phyloP scores from a whole-genome alignment of 176 grass and related monocot species.

The Hordeum vulgare region DNA sequence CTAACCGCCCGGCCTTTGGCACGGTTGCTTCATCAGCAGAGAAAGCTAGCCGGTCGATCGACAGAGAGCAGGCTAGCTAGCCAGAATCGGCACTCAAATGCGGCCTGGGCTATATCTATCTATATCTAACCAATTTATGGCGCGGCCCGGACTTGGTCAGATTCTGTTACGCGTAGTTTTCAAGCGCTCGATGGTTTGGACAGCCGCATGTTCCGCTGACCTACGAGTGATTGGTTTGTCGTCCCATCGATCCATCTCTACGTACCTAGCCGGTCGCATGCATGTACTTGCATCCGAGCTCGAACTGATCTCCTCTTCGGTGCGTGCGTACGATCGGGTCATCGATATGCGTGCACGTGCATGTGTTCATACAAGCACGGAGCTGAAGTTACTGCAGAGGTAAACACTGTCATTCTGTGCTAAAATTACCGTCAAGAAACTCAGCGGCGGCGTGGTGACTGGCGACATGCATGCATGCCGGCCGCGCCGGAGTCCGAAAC shows the following conservation, averaged over 20 bases:
- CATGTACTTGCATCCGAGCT: not conserved
- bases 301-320: not conserved
- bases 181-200: not conserved
- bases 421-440: not conserved
- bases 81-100: not conserved
- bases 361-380: not conserved
- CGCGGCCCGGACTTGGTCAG: not conserved
- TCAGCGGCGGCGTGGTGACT: not conserved
- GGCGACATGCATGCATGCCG: not conserved
- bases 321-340: not conserved
- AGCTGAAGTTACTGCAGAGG: not conserved
- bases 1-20: not conserved
- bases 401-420: not conserved
- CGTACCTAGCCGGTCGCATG: not conserved
- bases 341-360: not conserved
- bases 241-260: not conserved
- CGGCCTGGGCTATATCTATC: not conserved
- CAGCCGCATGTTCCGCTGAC: constrained; percentile 24
- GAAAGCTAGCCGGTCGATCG: not conserved
- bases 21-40: not conserved
- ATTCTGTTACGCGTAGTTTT: constrained; percentile 4
- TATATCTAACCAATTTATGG: constrained; percentile 4
- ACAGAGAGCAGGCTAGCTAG: not conserved
- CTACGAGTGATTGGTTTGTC: not conserved
- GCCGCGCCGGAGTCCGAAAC: not conserved